phyloP scores from a whole-genome alignment of 2,329 filamentous ascomycete species.

The Pochonia chlamydosporia region DNA sequence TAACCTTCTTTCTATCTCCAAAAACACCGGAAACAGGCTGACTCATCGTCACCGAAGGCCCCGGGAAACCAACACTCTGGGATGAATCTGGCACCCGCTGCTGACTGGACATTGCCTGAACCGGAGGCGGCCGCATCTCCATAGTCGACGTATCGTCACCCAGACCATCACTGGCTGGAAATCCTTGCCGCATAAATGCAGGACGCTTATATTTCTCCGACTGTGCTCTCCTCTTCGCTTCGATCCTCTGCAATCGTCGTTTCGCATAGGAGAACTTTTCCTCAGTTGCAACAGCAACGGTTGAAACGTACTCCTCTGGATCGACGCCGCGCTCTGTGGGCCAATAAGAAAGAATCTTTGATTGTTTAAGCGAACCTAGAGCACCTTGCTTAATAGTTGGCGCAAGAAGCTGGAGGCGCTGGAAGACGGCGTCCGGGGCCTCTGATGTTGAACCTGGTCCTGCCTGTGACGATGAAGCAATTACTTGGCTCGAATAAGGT shows the following conservation, averaged over 20 bases:
- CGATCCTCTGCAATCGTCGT: slow-evolving; percentile 25
- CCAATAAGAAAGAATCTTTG: slow-evolving; percentile 31
- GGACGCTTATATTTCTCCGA: slow-evolving; percentile 28
- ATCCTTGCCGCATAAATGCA: slow-evolving; percentile 19
- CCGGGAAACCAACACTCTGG: slow-evolving; percentile 23
- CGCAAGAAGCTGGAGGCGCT: slow-evolving; percentile 28
- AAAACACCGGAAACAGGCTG: slow-evolving; percentile 40
- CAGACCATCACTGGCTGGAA: slow-evolving; percentile 8
- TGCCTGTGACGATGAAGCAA: slow-evolving; percentile 9
- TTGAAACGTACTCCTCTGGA: slow-evolving; percentile 31
- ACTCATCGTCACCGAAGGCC: slow-evolving; percentile 35
- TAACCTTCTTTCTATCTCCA: slow-evolving; percentile 37
- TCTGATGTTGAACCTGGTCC: slow-evolving; percentile 7
- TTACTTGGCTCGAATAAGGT: slow-evolving; percentile 1
- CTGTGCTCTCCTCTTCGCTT: slow-evolving; percentile 26
- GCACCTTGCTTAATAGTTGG: slow-evolving; percentile 21
- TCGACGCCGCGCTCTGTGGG: slow-evolving; percentile 30
- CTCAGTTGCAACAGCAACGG: slow-evolving; percentile 28
- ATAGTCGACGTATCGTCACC: slow-evolving; percentile 10
- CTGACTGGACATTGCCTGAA: slow-evolving; percentile 31
- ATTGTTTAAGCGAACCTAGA: slow-evolving; percentile 19
- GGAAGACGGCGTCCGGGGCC: slow-evolving; percentile 22
- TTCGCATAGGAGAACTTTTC: slow-evolving; percentile 28
- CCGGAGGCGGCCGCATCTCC: slow-evolving; percentile 13
- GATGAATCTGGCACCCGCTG: slow-evolving; percentile 24